phyloP scores from a whole-genome alignment of 192 early-diverging fungal genomes.

The Entomortierella beljakovae region DNA sequence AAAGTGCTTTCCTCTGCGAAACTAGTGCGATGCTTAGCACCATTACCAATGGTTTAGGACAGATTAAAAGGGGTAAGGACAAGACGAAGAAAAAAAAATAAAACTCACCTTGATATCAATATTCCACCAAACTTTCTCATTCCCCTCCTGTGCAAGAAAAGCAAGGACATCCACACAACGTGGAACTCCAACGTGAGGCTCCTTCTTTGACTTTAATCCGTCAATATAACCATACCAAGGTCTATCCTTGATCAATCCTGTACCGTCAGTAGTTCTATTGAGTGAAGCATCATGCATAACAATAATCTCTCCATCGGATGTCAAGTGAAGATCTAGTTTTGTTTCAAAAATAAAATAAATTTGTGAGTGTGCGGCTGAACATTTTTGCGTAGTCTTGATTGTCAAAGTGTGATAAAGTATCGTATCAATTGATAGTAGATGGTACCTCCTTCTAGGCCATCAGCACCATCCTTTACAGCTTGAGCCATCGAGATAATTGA shows the following conservation, averaged over 20 bases:
- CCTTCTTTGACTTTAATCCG: constrained; percentile 57
- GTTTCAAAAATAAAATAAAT: background rate
- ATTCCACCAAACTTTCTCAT: constrained; percentile 60
- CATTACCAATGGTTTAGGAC: no score
- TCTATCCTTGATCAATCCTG: constrained; percentile 45
- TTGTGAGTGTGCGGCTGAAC: constrained; percentile 1
- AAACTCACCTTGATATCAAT: constrained; percentile 66
- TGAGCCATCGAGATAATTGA: constrained; percentile 63
- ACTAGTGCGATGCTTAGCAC: no score
- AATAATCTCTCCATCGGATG: constrained; percentile 63
- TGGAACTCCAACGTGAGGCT: constrained; percentile 57
- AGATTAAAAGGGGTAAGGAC: background rate
- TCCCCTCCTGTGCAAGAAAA: constrained; percentile 57
- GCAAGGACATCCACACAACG: constrained; percentile 61
- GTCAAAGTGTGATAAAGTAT: background rate
- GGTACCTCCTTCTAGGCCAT: constrained; percentile 63
- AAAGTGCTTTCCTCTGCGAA: no score
- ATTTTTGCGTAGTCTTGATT: constrained; percentile 5
- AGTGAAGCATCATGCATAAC: constrained; percentile 67
- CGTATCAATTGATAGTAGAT: background rate
- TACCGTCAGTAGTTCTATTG: constrained; percentile 63
- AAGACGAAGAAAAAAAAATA: background rate
- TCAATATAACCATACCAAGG: constrained; percentile 66
- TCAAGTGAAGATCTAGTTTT: constrained; percentile 61
- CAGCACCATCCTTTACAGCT: constrained; percentile 61